Evolutionary conservation across 176 grass and related monocot species (phyloP).

Genomic region (Dactylis glomerata): DNA sequence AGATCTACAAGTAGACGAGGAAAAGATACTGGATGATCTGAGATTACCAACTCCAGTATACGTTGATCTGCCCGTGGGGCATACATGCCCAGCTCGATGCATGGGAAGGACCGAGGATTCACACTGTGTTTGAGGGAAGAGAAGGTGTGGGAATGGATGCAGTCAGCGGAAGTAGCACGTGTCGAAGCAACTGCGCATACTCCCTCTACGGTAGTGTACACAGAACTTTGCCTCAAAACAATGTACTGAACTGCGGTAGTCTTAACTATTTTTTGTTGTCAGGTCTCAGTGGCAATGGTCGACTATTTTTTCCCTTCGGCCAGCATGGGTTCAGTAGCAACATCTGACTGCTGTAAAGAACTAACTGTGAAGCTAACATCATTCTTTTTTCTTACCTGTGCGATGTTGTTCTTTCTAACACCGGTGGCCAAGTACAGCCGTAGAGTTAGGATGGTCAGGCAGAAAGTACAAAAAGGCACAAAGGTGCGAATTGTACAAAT

Average conservation of each 20-base stretch:
- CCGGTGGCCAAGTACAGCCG: constrained; percentile 37
- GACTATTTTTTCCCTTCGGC: constrained; percentile 32
- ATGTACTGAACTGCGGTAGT: not conserved
- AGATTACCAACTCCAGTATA: not conserved
- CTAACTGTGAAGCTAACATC: constrained; percentile 41
- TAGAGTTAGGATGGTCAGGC: constrained; percentile 12
- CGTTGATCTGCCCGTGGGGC: constrained; percentile 21
- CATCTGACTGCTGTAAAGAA: constrained; percentile 45
- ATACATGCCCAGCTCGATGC: not conserved
- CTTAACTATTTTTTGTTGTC: constrained; percentile 11
- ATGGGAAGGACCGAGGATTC: not conserved
- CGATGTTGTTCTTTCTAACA: constrained; percentile 51
- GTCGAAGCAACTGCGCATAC: constrained; percentile 20
- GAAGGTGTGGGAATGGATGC: constrained; percentile 17
- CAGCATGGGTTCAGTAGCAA: constrained; percentile 12
- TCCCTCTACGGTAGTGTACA: constrained; percentile 19
- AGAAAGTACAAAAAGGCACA: not conserved
- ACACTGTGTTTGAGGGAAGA: not conserved
- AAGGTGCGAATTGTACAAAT: constrained; percentile 39
- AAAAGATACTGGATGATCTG: constrained; percentile 64
- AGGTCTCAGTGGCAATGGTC: constrained; percentile 23
- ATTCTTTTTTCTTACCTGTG: constrained; percentile 43
- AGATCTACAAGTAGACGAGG: constrained; percentile 51
- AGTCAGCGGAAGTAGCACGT: not conserved
- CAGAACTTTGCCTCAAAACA: not conserved